phyloP scores from a whole-genome alignment of 352 stramenopile genomes.

The Globisporangium lucens region DNA sequence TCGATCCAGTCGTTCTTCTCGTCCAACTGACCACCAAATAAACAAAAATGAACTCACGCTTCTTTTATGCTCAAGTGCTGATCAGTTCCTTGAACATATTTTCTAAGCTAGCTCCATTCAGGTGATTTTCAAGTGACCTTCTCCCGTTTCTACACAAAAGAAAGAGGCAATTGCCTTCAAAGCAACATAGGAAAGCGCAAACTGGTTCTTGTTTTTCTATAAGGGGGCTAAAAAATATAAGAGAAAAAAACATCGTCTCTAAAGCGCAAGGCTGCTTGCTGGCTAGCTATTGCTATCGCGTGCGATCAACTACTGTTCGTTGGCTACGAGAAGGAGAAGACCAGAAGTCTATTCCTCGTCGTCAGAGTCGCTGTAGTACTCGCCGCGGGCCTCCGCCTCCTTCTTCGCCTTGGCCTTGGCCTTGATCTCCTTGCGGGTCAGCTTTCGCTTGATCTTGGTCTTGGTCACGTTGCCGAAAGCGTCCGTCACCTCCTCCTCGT shows the following conservation, averaged over 20 bases:
- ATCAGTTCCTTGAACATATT: too few species aligned
- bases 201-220: constrained; percentile 24
- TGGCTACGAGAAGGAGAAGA: background rate
- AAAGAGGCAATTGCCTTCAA: background rate
- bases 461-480: constrained; percentile 85
- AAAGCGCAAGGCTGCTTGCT: background rate
- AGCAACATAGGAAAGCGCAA: background rate
- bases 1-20: constrained; percentile 22
- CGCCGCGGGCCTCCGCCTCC: constrained; percentile 78
- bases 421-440: constrained; percentile 89
- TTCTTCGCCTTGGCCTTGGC: constrained; percentile 87
- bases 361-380: constrained; percentile 83
- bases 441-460: constrained; percentile 89
- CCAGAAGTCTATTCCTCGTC: constrained; percentile 48
- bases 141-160: background rate
- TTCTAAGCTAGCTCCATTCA: background rate
- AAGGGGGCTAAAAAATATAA: constrained; percentile 38
- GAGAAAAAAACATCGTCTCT: constrained; percentile 6
- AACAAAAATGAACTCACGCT: background rate
- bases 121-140: too few species aligned
- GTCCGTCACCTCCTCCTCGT: constrained; percentile 77
- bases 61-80: too few species aligned
- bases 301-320: background rate
- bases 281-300: background rate
- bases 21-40: background rate